A percentile compares a stretch with the other conserved stretches of the same genome.
Conservation (phyloP, 1,284 basidiomycete species). For the Pseudozyma sp. region DNA sequence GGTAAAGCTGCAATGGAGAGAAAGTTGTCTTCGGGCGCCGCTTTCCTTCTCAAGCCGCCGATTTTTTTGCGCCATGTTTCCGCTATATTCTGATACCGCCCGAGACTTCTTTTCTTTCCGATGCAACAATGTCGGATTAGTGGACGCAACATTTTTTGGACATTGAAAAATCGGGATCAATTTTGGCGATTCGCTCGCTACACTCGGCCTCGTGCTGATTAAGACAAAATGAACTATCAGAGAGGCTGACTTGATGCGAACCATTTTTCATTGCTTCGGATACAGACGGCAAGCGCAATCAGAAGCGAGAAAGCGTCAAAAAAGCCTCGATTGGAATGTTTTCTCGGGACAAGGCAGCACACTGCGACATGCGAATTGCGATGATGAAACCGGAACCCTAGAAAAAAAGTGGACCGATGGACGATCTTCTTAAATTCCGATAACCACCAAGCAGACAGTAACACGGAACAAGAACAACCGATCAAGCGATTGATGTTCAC, state of each 20-base stretch:
- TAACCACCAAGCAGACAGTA: background rate
- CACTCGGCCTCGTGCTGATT: background rate
- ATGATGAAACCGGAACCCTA: background rate
- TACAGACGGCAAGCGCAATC: conserved; percentile 3
- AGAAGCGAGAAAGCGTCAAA: background rate
- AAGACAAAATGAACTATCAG: background rate
- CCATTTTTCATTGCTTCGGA: conserved; percentile 7
- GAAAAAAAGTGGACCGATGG: conserved; percentile 9
- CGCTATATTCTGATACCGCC: too few species aligned
- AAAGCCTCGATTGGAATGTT: background rate
- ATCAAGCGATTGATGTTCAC: too few species aligned
- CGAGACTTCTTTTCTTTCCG: too few species aligned
- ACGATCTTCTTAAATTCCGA: conserved; percentile 4
- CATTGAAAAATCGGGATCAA: background rate
- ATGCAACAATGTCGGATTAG: too few species aligned
- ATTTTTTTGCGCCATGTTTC: too few species aligned
- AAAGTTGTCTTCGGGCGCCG: too few species aligned
- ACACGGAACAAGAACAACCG: background rate
- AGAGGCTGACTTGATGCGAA: background rate
- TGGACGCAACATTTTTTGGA: too few species aligned
- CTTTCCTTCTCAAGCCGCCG: too few species aligned
- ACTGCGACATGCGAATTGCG: conserved; percentile 14
- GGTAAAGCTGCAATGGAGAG: background rate
- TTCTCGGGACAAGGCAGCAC: conserved; percentile 14
- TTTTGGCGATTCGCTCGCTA: background rate